A percentile compares a stretch with the other conserved stretches of the same genome.
Conservation (phyloP, 306 rosid species). For the Cicer bijugum region DNA sequence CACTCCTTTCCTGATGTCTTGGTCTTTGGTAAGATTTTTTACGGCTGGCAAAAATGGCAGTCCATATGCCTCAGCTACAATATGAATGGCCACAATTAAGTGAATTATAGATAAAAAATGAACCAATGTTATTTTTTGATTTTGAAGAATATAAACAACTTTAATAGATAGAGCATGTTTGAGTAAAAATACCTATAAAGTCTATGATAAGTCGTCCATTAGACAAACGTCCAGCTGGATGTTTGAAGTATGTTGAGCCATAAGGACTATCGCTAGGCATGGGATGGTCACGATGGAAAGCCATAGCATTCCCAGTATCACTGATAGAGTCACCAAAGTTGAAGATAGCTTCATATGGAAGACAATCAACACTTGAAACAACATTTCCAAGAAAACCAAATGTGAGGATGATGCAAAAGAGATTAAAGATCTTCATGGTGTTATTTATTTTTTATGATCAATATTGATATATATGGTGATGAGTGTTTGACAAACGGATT, state of each 20-base stretch:
- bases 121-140: background rate
- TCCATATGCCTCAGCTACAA: constrained; percentile 24
- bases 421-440: too few species aligned
- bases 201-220: background rate
- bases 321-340: constrained; percentile 18
- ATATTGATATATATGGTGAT: too few species aligned
- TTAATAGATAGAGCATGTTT: background rate
- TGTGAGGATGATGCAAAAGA: too few species aligned
- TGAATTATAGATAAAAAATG: background rate
- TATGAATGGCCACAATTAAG: background rate
- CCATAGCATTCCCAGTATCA: constrained; percentile 56
- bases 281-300: background rate
- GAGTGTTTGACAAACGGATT: too few species aligned
- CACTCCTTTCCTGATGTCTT: too few species aligned
- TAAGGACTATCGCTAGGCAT: constrained; percentile 44
- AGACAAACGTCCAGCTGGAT: background rate
- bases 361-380: too few species aligned
- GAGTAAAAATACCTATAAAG: background rate
- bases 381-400: too few species aligned
- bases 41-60: constrained; percentile 52
- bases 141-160: too few species aligned
- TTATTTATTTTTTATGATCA: too few species aligned
- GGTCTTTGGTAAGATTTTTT: too few species aligned
- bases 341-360: too few species aligned
- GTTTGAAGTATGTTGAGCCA: constrained; percentile 53